Conservation (phyloP, 176 grass and related monocot species). For the Aegilops tauschii region DNA sequence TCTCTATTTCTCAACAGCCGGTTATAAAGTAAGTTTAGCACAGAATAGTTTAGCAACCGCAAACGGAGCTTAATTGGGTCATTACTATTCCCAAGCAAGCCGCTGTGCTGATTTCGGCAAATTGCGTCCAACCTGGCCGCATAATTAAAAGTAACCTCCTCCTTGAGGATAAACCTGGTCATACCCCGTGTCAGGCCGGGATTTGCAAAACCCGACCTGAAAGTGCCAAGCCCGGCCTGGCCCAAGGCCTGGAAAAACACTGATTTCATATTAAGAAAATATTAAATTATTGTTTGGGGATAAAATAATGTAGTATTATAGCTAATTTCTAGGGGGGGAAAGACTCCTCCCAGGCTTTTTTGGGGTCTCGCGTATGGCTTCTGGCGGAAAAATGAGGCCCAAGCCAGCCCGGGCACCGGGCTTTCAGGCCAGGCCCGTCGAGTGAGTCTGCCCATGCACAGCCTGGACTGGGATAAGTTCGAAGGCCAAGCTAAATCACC, state of each 20-base stretch:
- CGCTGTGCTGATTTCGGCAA: neutral
- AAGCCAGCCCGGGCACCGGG: neutral
- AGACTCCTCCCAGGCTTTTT: neutral
- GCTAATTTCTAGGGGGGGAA: no score
- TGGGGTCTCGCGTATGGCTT: neutral
- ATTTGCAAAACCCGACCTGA: no score
- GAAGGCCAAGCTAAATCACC: neutral
- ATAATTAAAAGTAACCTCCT: neutral
- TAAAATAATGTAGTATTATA: no score
- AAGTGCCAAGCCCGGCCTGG: no score
- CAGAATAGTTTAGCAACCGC: no score
- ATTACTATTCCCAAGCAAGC: neutral
- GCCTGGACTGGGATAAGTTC: neutral
- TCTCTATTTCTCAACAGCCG: no score
- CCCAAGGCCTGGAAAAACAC: no score
- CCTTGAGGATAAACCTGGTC: neutral
- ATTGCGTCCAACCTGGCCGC: neutral
- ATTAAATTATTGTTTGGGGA: no score
- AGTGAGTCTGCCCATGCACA: neutral
- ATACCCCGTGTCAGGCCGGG: no score
- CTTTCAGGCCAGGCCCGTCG: neutral
- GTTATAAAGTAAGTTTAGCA: no score
- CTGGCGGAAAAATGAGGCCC: neutral
- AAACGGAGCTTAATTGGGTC: neutral
- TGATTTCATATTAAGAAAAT: no score